Conservation (phyloP, 2,329 filamentous ascomycete genomes). For the Exophiala mesophila region DNA sequence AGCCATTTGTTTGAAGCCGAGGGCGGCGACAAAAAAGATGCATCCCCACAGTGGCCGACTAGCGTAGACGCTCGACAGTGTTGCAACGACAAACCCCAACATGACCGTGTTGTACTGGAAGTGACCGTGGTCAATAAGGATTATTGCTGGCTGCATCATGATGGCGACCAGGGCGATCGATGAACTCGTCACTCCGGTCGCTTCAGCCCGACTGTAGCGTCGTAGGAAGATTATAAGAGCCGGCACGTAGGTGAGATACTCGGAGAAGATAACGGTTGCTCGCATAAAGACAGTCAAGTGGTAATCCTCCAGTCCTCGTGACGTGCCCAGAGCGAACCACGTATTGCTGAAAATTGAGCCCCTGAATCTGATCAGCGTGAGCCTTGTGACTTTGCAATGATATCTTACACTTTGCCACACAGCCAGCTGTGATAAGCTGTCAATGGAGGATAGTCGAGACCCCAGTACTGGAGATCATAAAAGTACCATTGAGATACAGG, state of each 20-base stretch:
- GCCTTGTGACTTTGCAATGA: too few relatives aligned
- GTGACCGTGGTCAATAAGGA: conserved; percentile 89
- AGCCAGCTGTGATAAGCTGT: conserved; percentile 98
- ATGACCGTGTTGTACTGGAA: conserved; percentile 99
- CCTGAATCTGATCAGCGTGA: too few relatives aligned
- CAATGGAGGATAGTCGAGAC: conserved; percentile 92
- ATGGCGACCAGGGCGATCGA: conserved; percentile 84
- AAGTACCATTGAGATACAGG: conserved; percentile 97
- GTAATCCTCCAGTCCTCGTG: conserved; percentile 73
- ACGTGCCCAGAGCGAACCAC: conserved; percentile 84
- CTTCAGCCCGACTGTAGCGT: conserved; percentile 69
- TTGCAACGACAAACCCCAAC: conserved; percentile 83
- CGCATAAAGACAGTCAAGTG: conserved; percentile 92
- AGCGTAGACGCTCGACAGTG: conserved; percentile 82
- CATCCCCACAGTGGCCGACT: conserved; percentile 82
- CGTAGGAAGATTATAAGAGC: conserved; percentile 80
- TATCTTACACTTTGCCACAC: conserved; percentile 68
- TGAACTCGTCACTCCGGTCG: conserved; percentile 74
- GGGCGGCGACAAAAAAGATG: conserved; percentile 84
- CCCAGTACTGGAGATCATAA: conserved; percentile 95
- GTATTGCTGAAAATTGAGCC: conserved; percentile 70
- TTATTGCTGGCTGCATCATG: conserved; percentile 83
- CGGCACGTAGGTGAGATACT: conserved; percentile 85
- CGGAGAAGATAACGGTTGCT: conserved; percentile 81
- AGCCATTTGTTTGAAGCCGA: conserved; percentile 99